A percentile compares a stretch with the other conserved stretches of the same genome.
Conservation (phyloP, 257 asterid species). For the Petunia secreta region DNA sequence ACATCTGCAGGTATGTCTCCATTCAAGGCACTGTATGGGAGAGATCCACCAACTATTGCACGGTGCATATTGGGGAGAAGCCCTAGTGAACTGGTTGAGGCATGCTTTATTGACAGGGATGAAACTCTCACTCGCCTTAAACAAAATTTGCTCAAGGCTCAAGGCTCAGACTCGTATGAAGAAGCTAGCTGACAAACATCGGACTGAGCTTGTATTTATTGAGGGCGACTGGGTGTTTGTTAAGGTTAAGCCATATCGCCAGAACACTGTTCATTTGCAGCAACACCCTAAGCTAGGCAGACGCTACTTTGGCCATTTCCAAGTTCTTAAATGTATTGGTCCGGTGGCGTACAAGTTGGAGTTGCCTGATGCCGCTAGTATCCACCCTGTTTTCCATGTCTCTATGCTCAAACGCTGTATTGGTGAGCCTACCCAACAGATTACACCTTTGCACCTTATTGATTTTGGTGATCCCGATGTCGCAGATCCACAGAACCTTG, state of each 20-base stretch:
- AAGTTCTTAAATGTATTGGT: background rate
- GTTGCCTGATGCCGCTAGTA: background rate
- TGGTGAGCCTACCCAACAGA: too few species aligned
- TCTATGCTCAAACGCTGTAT: too few species aligned
- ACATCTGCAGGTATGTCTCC: background rate
- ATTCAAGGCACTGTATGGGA: background rate
- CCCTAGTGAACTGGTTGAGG: background rate
- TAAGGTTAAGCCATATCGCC: conserved; percentile 10
- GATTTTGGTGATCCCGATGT: too few species aligned
- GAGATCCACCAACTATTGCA: background rate
- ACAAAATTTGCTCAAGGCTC: background rate
- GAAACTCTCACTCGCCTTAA: background rate
- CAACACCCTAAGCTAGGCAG: background rate
- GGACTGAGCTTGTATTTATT: background rate
- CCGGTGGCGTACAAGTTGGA: background rate
- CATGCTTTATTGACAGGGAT: background rate
- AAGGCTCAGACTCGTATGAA: conserved; percentile 14
- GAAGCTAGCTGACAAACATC: background rate
- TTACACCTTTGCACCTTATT: too few species aligned
- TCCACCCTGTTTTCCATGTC: background rate
- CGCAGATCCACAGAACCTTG: too few species aligned
- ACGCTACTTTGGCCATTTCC: background rate
- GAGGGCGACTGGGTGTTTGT: background rate
- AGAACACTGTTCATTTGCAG: background rate
- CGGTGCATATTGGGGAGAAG: too few species aligned